Evolutionary conservation across 1,139 yeast species (phyloP).

Genomic region (Wickerhamomyces sp.): DNA sequence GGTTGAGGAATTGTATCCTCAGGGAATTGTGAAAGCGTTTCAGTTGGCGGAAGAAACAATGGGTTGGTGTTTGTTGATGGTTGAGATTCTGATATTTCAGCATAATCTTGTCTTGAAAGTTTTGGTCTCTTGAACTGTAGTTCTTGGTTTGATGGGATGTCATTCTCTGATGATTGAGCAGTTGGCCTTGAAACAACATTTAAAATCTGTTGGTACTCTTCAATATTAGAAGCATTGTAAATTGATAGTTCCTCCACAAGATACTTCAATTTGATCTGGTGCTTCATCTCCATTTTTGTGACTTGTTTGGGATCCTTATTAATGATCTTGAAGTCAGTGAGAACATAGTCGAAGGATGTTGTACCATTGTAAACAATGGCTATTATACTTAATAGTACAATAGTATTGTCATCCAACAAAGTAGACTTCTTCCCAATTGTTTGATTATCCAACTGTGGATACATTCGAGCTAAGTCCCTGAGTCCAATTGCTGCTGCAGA

Average conservation of each 20-base stretch:
- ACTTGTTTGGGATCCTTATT: slow-evolving; percentile 7
- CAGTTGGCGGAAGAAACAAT: slow-evolving; percentile 1
- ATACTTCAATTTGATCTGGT: slow-evolving; percentile 6
- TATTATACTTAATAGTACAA: slow-evolving; percentile 3
- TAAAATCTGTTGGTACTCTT: slow-evolving; percentile 4
- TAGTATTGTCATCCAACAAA: slow-evolving; percentile 1
- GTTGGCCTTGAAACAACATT: slow-evolving; percentile 4
- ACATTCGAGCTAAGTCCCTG: background rate
- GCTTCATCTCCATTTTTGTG: slow-evolving; percentile 1
- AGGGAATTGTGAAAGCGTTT: slow-evolving; percentile 3
- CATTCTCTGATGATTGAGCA: background rate
- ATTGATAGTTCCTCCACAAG: slow-evolving; percentile 2
- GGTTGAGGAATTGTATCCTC: background rate
- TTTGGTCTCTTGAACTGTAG: slow-evolving; percentile 3
- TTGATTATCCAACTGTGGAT: background rate
- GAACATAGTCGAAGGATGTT: slow-evolving; percentile 1
- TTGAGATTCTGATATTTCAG: background rate
- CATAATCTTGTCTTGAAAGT: background rate
- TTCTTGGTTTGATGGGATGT: background rate
- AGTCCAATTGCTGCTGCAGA: background rate
- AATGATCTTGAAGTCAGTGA: slow-evolving; percentile 5
- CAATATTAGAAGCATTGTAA: background rate
- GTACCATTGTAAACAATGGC: slow-evolving; percentile 7
- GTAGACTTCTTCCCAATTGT: background rate
- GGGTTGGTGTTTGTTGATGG: background rate